Percentiles rank a stretch among this genome's conserved stretches.
Conservation (phyloP, 768 basidiomycete species). For the Botryobasidium botryosum region DNA sequence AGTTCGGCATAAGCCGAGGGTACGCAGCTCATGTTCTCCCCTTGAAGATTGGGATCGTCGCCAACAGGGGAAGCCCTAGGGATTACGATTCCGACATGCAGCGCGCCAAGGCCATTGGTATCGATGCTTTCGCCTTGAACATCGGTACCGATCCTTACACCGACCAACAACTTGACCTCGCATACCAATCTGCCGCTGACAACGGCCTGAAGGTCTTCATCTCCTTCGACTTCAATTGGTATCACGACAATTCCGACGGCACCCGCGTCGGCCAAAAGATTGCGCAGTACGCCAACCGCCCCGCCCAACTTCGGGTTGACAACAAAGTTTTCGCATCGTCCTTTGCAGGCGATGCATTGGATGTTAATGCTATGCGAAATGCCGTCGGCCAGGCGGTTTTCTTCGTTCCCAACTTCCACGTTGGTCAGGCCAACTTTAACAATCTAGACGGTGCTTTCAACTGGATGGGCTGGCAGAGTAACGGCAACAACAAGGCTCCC, state of each 20-base stretch:
- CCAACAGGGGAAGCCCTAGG: neutral
- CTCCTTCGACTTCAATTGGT: slow-evolving; percentile 24
- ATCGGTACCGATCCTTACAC: slow-evolving; percentile 20
- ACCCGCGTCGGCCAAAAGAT: slow-evolving; percentile 13
- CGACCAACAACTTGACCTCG: slow-evolving; percentile 17
- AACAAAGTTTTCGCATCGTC: slow-evolving; percentile 20
- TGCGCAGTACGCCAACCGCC: slow-evolving; percentile 13
- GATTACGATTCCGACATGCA: neutral
- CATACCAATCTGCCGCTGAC: slow-evolving; percentile 15
- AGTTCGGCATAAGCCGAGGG: neutral
- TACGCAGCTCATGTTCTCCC: neutral
- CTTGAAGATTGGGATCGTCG: neutral
- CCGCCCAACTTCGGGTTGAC: slow-evolving; percentile 17
- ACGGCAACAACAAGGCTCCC: slow-evolving; percentile 17
- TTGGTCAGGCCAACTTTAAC: slow-evolving; percentile 10
- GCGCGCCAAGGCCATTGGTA: neutral
- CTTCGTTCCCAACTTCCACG: slow-evolving; percentile 18
- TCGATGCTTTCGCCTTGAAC: slow-evolving; percentile 11
- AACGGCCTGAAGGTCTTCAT: slow-evolving; percentile 16
- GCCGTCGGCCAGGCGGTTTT: slow-evolving; percentile 15
- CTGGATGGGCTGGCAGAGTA: slow-evolving; percentile 20
- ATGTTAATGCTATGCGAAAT: slow-evolving; percentile 15
- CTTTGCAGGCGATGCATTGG: slow-evolving; percentile 21
- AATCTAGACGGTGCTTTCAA: neutral
- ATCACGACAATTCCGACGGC: slow-evolving; percentile 11